Evolutionary conservation across 2,329 filamentous ascomycete species (phyloP).

Genomic region (Daldinia sp.): DNA sequence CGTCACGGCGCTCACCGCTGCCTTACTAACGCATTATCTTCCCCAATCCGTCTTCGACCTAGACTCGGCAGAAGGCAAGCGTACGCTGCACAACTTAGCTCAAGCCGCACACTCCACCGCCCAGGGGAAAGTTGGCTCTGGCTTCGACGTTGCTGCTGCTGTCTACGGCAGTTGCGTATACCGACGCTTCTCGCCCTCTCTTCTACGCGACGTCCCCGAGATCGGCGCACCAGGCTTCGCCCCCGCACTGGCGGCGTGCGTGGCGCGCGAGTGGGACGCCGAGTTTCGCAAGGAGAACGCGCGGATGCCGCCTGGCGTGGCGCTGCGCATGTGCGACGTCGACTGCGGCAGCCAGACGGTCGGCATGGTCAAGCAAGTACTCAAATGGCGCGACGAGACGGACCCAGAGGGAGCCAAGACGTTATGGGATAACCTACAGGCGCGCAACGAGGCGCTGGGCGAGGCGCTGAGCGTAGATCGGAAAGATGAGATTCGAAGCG

Average conservation of each 20-base stretch:
- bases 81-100: slow-evolving; percentile 87
- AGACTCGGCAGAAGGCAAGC: slow-evolving; percentile 63
- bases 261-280: slow-evolving; percentile 81
- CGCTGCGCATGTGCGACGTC: slow-evolving; percentile 94
- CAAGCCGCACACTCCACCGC: slow-evolving; percentile 95
- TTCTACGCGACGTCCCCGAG: slow-evolving; percentile 76
- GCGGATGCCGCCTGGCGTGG: slow-evolving; percentile 77
- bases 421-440: slow-evolving; percentile 82
- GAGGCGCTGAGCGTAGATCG: slow-evolving; percentile 66
- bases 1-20: slow-evolving; percentile 86
- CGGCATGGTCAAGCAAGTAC: slow-evolving; percentile 92
- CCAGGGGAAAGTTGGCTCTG: slow-evolving; percentile 95
- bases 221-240: slow-evolving; percentile 76
- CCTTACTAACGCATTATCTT: slow-evolving; percentile 82
- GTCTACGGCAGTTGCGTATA: slow-evolving; percentile 94
- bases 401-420: slow-evolving; percentile 72
- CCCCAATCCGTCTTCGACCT: slow-evolving; percentile 69
- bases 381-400: slow-evolving; percentile 79
- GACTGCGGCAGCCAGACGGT: slow-evolving; percentile 94
- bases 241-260: slow-evolving; percentile 70
- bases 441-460: slow-evolving; percentile 78
- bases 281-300: slow-evolving; percentile 78
- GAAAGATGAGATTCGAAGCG: slow-evolving; percentile 58
- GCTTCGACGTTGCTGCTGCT: slow-evolving; percentile 94
- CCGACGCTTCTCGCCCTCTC: slow-evolving; percentile 86